Conservation (phyloP, 495 filamentous ascomycete genomes). For the Penicillium bovifimosum region DNA sequence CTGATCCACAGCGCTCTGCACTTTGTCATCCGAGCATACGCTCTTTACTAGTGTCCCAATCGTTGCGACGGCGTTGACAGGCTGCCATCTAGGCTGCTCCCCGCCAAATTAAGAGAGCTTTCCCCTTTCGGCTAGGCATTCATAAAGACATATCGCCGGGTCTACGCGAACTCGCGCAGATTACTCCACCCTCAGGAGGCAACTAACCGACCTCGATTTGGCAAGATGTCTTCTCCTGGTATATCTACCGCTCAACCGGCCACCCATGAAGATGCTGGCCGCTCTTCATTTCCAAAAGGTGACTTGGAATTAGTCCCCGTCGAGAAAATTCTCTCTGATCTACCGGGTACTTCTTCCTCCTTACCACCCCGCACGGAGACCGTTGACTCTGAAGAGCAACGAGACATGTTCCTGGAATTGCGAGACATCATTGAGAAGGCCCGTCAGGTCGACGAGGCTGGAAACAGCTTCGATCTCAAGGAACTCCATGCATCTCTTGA, state of each 20-base stretch:
- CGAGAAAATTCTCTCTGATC: slow-evolving; percentile 21
- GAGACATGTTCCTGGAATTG: slow-evolving; percentile 27
- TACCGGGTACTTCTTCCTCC: slow-evolving; percentile 15
- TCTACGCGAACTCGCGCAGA: background rate
- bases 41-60: background rate
- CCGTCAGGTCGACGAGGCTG: slow-evolving; percentile 10
- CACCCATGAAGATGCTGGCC: slow-evolving; percentile 5
- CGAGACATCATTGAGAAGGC: slow-evolving; percentile 21
- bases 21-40: background rate
- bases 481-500: slow-evolving; percentile 26
- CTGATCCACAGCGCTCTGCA: background rate
- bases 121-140: background rate
- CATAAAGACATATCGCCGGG: background rate
- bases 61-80: slow-evolving; percentile 1
- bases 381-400: slow-evolving; percentile 18
- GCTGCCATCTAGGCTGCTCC: slow-evolving; percentile 7
- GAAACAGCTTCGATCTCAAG: slow-evolving; percentile 18
- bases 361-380: slow-evolving; percentile 12
- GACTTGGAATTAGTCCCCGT: slow-evolving; percentile 25
- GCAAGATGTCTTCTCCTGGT: slow-evolving; percentile 17
- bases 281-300: background rate
- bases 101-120: background rate
- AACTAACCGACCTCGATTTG: background rate
- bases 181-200: background rate
- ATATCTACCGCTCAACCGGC: slow-evolving; percentile 10